Base-by-base conservation (phyloP, 148 eudicot genomes). In the Arbutus unedo region DNA sequence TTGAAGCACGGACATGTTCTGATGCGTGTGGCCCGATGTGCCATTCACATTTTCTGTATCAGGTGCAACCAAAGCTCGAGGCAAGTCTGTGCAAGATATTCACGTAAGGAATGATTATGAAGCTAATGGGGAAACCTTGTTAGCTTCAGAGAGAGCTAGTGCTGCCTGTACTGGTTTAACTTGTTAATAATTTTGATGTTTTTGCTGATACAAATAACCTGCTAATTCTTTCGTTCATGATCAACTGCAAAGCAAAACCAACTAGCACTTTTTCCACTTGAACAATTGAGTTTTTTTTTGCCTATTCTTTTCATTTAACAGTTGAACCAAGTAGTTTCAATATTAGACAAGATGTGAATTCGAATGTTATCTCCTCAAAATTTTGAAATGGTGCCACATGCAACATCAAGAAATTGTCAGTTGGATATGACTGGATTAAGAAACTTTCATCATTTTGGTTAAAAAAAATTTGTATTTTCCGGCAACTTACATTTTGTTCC, bases 1-100 rank as follows among this genome's bases (percentile, higher is more conserved):
- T 81, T 91, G 94, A 62, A 91, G 78, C 23, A 90, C 92, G 3
- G 91, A 87, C 91, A 88, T 87, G 71, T 90, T 84, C 43, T 80
- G 59, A 59, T 90, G 91, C 72, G 86, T 89, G 82, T 90, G 91
- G 50, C 81, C 86, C 87, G 82, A 78, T 55, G 94, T 91, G 31
- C 91, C 92, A 76, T 86, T 88, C 66, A 85, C 88, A 74, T 91
- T 86, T 5, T 90, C 91, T 0, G 81, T 64, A 74, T 91, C 94
- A 2, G 89, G 84, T 59, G 94, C 94, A 21, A 83, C 89, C 79
- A 82, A 13, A 3, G 92, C 94, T 79, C 94, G 83, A 11, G 94
- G 83, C 87, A 91, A 74, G 80, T 91, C 92, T 89, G 78, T 55
- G 43, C 54, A 23, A 78, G 45, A 49, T 21, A 83, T 6, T 79